phyloP scores from a whole-genome alignment of 352 stramenopile species.

The Phytophthora citricola region DNA sequence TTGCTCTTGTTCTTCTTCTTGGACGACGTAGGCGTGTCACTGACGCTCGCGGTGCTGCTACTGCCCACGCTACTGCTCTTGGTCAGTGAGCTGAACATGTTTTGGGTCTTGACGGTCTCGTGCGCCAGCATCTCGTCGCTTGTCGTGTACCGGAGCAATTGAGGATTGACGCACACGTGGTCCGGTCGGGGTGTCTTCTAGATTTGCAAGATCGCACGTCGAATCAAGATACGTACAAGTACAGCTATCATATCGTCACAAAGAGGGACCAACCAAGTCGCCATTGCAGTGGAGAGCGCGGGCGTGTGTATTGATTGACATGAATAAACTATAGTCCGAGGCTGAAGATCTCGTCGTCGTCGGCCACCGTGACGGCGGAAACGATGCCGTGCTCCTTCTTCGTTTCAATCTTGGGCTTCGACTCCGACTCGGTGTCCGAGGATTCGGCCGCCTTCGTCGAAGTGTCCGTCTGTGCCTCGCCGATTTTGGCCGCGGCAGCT shows the following conservation, averaged over 20 bases:
- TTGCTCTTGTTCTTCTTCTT: conserved; percentile 40
- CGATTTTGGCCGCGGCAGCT: conserved; percentile 31
- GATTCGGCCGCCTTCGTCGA: conserved; percentile 4
- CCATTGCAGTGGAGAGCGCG: not conserved
- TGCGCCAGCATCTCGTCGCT: conserved; percentile 33
- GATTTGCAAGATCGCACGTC: conserved; percentile 28
- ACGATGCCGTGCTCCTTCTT: conserved; percentile 8
- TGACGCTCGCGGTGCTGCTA: conserved; percentile 24
- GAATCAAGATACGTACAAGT: too few species aligned
- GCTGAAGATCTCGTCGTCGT: conserved; percentile 87
- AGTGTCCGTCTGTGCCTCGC: conserved; percentile 21
- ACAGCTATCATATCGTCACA: conserved; percentile 1
- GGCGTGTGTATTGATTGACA: conserved; percentile 22
- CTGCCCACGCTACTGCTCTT: conserved; percentile 31
- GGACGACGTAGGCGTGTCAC: conserved; percentile 27
- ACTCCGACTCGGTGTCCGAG: conserved; percentile 17
- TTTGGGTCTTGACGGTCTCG: conserved; percentile 43
- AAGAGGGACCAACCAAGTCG: not conserved
- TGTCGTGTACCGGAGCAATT: not conserved
- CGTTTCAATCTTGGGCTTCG: conserved; percentile 2
- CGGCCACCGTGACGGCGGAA: conserved; percentile 24
- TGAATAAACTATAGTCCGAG: conserved; percentile 65
- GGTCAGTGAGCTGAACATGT: conserved; percentile 49
- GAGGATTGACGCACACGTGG: not conserved
- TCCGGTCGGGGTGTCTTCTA: conserved; percentile 12